phyloP scores from a whole-genome alignment of 345 rosid genomes.

The Boechera divaricarpa region DNA sequence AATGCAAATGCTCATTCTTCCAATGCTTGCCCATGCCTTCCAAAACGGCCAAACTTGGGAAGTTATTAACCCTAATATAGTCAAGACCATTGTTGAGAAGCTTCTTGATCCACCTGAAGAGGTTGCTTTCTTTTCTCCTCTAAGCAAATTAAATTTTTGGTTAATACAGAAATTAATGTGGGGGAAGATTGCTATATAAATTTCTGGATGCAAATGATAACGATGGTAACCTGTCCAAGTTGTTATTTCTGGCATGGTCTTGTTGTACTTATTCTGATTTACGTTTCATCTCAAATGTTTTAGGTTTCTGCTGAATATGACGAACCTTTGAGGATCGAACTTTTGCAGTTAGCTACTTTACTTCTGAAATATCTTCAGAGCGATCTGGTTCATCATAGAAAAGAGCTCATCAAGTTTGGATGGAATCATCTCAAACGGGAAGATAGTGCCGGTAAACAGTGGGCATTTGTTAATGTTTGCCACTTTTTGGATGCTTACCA shows the following conservation, averaged over 20 bases:
- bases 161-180: conserved; percentile 1
- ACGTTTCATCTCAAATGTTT: conserved; percentile 22
- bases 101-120: conserved; percentile 99
- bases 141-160: conserved; percentile 25
- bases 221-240: conserved; percentile 7
- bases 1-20: conserved; percentile 99
- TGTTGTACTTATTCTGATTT: conserved; percentile 10
- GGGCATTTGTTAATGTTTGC: conserved; percentile 99
- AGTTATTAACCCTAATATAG: conserved; percentile 81
- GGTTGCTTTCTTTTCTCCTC: conserved; percentile 50
- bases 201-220: conserved; percentile 12
- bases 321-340: conserved; percentile 97
- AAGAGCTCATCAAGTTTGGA: conserved; percentile 97
- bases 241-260: conserved; percentile 1
- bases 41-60: conserved; percentile 91
- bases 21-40: conserved; percentile 94
- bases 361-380: conserved; percentile 91
- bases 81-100: conserved; percentile 91
- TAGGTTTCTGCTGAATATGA: conserved; percentile 98
- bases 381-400: conserved; percentile 94
- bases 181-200: conserved; percentile 7
- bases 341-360: conserved; percentile 95
- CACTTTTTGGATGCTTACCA: conserved; percentile 99
- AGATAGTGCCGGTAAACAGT: conserved; percentile 99
- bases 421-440: conserved; percentile 99